Base-by-base conservation (phyloP, 2,329 filamentous ascomycete genomes). In the Cadophora sp. region DNA sequence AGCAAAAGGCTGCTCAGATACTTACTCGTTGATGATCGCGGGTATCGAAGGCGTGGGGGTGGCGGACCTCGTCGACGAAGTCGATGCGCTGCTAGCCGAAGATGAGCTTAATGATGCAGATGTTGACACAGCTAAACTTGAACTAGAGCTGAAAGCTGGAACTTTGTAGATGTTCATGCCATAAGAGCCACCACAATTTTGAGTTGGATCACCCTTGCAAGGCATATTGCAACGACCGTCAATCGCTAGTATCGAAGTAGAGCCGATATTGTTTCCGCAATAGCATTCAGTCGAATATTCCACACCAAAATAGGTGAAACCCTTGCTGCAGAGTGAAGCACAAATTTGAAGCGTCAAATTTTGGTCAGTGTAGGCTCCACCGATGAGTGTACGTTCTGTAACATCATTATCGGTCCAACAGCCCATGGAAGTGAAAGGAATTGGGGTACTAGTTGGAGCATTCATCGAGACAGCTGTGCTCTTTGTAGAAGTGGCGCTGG, bases 31-130 rank as follows among this genome's bases (percentile, higher is more conserved):
- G 24, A 53, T 53, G 55, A 34, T 51, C 26, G 59, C 5, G 9
- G 29, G 40, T 11, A 69, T 40, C 6, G 66, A 56, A 34, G 62
- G 26, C 24, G 66, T 61, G 5, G 65, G 43, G 22, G 53, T 60
- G 27, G 55, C 9, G 12, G 66, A 37, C 4, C 34, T 50, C 16
- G 65, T 63, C 14, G 14, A 24, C 40, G 40, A 43, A 24, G 24
- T 19, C 4, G 50, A 58, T 53, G 58, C 46, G 7, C 14, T 5
- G 31, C 29, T 61, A 14, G 34, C 34, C 22, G 55, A 60, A 53
- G 43, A 27, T 19, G 40, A 14, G 29, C 2, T 34, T 24, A 27
- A 61, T 24, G 31, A 46, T 11, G 31, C 11, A n/a, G 29, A 22
- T 29, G 51, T 26, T 6, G 24, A 29, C 2, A 26, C 5, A 16